phyloP scores from a whole-genome alignment of 1,284 basidiomycete genomes.

The Moesziomyces aphidis region DNA sequence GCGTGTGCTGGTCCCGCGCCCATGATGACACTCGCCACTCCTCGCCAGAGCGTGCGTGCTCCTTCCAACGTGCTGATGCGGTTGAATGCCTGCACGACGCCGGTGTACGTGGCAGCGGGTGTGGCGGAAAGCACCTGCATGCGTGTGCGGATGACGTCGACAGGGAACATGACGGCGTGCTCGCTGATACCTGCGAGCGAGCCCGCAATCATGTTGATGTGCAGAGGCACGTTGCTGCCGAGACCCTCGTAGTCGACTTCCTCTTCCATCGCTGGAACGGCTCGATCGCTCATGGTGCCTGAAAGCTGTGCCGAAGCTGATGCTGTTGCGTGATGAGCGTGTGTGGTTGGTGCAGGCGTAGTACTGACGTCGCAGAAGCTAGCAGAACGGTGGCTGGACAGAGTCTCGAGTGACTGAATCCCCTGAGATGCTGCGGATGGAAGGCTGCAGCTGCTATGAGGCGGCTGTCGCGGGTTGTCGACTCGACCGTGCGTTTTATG shows the following conservation, averaged over 20 bases:
- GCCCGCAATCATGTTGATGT: slow-evolving; percentile 95
- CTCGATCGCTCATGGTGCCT: slow-evolving; percentile 39
- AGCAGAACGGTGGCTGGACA: background rate
- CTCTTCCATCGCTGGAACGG: slow-evolving; percentile 49
- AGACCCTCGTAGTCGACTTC: slow-evolving; percentile 67
- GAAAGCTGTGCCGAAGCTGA: slow-evolving; percentile 2
- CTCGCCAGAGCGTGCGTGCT: slow-evolving; percentile 89
- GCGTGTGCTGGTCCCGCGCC: slow-evolving; percentile 99
- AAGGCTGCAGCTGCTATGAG: slow-evolving; percentile 23
- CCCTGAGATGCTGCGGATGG: slow-evolving; percentile 26
- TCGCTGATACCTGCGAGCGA: slow-evolving; percentile 98
- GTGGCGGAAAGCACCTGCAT: slow-evolving; percentile 94
- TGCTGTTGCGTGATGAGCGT: background rate
- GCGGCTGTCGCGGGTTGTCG: slow-evolving; percentile 6
- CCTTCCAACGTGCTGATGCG: slow-evolving; percentile 95
- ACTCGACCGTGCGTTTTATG: slow-evolving; percentile 1
- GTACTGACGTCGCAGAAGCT: background rate
- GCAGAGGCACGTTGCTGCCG: slow-evolving; percentile 59
- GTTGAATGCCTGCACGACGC: slow-evolving; percentile 86
- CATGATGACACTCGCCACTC: slow-evolving; percentile 95
- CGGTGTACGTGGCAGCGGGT: slow-evolving; percentile 85
- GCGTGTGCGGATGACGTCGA: slow-evolving; percentile 98
- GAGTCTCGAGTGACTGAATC: slow-evolving; percentile 1
- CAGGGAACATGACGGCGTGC: slow-evolving; percentile 98
- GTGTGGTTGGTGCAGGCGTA: background rate